These are phyloP conservation scores for Daedaleopsis nitida DNA, from an alignment of 768 basidiomycete genomes.

Conservation along the genomic window DNA sequence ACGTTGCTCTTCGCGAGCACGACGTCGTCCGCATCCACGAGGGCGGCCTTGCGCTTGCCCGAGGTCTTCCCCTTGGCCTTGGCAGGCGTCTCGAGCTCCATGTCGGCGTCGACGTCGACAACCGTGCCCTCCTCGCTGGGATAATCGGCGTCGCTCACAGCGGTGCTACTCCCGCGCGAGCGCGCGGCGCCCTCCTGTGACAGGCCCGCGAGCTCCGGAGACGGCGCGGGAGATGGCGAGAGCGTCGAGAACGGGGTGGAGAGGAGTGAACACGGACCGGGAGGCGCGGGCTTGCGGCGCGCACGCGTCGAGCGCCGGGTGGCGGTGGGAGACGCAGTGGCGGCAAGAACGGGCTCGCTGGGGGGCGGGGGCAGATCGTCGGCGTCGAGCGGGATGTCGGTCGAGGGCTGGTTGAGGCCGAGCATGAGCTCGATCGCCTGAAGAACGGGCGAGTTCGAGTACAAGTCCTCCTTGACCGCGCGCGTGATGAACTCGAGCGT, in stretches of 20 bases:
- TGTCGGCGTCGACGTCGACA: slow-evolving; percentile 14
- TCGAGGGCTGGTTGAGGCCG: background rate
- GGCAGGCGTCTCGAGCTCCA: background rate
- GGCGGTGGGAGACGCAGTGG: slow-evolving; percentile 1
- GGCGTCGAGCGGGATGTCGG: background rate
- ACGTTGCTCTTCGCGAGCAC: background rate
- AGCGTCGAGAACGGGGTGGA: slow-evolving; percentile 3
- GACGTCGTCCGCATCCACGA: slow-evolving; percentile 3
- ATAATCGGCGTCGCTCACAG: slow-evolving; percentile 18
- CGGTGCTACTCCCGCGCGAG: slow-evolving; percentile 21
- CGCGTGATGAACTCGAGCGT: slow-evolving; percentile 1
- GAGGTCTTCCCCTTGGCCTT: background rate
- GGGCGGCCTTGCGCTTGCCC: slow-evolving; percentile 13
- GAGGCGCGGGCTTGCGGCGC: slow-evolving; percentile 17
- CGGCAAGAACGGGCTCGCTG: background rate
- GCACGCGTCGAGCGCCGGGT: slow-evolving; percentile 14
- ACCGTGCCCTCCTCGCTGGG: slow-evolving; percentile 21
- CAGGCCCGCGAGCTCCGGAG: slow-evolving; percentile 3
- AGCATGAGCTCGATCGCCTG: slow-evolving; percentile 4
- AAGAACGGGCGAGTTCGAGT: background rate
- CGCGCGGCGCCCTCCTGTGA: background rate
- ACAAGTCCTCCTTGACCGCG: background rate
- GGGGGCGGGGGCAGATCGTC: background rate
- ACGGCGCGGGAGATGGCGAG: slow-evolving; percentile 1
- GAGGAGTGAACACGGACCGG: slow-evolving; percentile 5